A percentile compares a stretch with the other conserved stretches of the same genome.
Conservation (phyloP, 2,329 filamentous ascomycete genomes). For the Stemphylium lycopersici region DNA sequence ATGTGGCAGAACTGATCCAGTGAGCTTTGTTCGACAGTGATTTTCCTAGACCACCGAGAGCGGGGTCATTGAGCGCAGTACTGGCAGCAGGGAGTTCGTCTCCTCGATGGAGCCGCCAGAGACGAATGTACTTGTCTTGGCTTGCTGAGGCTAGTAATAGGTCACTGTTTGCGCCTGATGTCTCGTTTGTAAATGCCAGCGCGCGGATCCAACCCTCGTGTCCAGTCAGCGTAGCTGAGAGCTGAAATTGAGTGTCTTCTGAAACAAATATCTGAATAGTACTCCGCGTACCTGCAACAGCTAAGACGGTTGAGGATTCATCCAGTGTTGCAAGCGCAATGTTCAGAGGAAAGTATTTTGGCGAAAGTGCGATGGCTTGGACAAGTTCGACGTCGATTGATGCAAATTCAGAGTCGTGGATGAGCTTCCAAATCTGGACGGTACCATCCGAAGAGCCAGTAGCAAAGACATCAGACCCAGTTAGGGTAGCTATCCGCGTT, state of each 20-base stretch:
- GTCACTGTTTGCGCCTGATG: slow-evolving; percentile 62
- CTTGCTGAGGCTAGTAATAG: slow-evolving; percentile 88
- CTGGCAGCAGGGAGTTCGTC: slow-evolving; percentile 66
- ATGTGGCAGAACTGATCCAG: slow-evolving; percentile 64
- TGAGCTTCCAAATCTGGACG: slow-evolving; percentile 71
- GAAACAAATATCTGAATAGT: slow-evolving; percentile 81
- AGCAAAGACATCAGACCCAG: slow-evolving; percentile 57
- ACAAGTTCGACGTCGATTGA: slow-evolving; percentile 34
- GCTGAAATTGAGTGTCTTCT: slow-evolving; percentile 64
- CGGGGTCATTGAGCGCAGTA: slow-evolving; percentile 61
- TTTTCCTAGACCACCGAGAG: slow-evolving; percentile 67
- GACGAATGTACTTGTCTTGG: slow-evolving; percentile 94
- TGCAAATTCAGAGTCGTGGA: slow-evolving; percentile 37
- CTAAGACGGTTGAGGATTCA: slow-evolving; percentile 68
- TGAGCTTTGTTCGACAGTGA: slow-evolving; percentile 90
- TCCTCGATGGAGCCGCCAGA: slow-evolving; percentile 85
- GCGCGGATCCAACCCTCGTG: slow-evolving; percentile 96
- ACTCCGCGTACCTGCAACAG: slow-evolving; percentile 83
- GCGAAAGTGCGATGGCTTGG: slow-evolving; percentile 70
- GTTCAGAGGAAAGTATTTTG: slow-evolving; percentile 81
- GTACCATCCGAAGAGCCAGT: slow-evolving; percentile 69
- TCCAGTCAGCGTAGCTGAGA: slow-evolving; percentile 79
- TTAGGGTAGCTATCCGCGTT: slow-evolving; percentile 64
- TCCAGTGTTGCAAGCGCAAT: slow-evolving; percentile 71
- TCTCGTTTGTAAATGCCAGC: slow-evolving; percentile 76